A percentile compares a stretch with the other conserved stretches of the same genome.
Evolutionary conservation across 768 basidiomycete genomes (phyloP).

Genomic region (Kwoniella sp.): DNA sequence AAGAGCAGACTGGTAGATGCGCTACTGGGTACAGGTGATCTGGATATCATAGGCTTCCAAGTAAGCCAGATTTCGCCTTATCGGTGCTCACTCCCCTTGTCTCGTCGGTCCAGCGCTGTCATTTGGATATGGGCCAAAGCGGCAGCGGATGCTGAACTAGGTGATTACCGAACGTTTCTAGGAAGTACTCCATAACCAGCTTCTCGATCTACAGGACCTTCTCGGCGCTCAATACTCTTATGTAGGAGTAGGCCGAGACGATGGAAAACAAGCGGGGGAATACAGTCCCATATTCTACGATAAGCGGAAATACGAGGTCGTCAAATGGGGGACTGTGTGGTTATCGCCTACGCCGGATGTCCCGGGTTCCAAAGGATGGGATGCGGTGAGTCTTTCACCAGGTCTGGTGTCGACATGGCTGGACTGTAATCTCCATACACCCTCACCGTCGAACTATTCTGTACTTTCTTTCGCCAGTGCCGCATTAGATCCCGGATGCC

Average conservation of each 20-base stretch:
- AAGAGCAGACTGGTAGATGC: constrained; percentile 42
- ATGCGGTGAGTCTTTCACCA: constrained; percentile 55
- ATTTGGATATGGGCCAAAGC: too few species aligned
- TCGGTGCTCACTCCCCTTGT: too few species aligned
- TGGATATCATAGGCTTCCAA: constrained; percentile 49
- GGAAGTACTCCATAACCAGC: constrained; percentile 63
- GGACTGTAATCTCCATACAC: too few species aligned
- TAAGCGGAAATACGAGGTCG: constrained; percentile 53
- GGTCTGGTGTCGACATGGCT: too few species aligned
- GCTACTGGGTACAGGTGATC: constrained; percentile 32
- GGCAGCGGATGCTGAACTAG: too few species aligned
- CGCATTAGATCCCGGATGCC: too few species aligned
- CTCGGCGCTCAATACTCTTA: constrained; percentile 64
- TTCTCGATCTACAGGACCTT: constrained; percentile 62
- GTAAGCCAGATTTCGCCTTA: too few species aligned
- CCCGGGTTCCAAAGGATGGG: constrained; percentile 55
- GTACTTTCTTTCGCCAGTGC: too few species aligned
- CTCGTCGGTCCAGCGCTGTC: too few species aligned
- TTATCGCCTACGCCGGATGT: constrained; percentile 51
- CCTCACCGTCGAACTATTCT: too few species aligned
- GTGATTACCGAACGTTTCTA: too few species aligned
- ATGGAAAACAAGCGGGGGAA: constrained; percentile 64
- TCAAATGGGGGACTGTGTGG: constrained; percentile 48
- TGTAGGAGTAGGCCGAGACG: constrained; percentile 68
- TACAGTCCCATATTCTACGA: constrained; percentile 68